Percentiles rank a stretch among this genome's conserved stretches.
phyloP scores from a whole-genome alignment of 805 yeast genomes.

The Saccharomyces eubayanus region DNA sequence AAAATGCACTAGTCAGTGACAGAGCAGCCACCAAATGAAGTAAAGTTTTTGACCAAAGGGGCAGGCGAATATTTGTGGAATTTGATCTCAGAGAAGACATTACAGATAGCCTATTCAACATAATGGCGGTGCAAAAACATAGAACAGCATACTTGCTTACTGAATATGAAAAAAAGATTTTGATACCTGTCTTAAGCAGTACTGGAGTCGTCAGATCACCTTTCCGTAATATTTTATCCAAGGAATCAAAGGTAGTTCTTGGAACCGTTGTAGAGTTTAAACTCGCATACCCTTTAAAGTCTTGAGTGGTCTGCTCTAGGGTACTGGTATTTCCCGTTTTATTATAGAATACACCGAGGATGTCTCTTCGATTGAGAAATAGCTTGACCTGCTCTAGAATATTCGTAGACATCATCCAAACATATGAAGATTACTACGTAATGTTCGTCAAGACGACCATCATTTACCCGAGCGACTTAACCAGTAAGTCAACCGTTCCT shows the following conservation, averaged over 20 bases:
- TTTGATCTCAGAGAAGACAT: slow-evolving; percentile 48
- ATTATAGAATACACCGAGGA: not conserved
- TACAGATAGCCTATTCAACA: slow-evolving; percentile 48
- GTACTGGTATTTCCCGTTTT: not conserved
- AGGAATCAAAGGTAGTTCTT: not conserved
- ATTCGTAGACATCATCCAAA: not conserved
- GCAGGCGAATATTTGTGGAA: slow-evolving; percentile 11
- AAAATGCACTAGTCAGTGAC: slow-evolving; percentile 20
- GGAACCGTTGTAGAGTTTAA: not conserved
- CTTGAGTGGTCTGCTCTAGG: not conserved
- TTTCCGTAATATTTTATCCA: not conserved
- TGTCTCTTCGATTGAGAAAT: not conserved
- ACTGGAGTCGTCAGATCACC: not conserved
- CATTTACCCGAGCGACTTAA: not conserved
- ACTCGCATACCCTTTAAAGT: not conserved
- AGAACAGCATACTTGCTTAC: slow-evolving; percentile 40
- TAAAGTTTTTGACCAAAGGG: slow-evolving; percentile 27
- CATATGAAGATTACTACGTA: not conserved
- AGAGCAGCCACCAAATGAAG: slow-evolving; percentile 25
- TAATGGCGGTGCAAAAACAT: slow-evolving; percentile 50
- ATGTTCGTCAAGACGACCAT: not conserved
- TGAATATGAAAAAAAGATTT: not conserved
- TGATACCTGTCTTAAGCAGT: not conserved
- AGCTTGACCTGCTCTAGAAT: not conserved
- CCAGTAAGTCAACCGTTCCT: not conserved